Base-by-base conservation (phyloP, 2,329 filamentous ascomycete species). In the Diaporthe sp. region DNA sequence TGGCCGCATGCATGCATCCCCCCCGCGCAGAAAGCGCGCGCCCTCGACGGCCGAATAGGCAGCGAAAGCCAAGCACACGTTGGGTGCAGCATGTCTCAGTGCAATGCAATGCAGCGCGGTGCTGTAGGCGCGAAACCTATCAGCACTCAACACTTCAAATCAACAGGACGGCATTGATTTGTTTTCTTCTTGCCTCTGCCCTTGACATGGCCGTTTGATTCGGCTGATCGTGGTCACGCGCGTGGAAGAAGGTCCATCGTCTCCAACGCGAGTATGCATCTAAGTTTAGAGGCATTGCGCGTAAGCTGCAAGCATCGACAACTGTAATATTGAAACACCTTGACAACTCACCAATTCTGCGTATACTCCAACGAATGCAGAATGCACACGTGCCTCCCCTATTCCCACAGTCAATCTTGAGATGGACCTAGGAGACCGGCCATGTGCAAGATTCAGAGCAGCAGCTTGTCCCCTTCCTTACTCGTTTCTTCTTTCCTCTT, bases 81-180 rank as follows among this genome's bases (percentile, higher is more conserved):
- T 12, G 28, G n/a, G 63, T 22, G 44, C 44, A 51, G 63, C 63
- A 34, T 67, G 63, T 67, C 63, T 67, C 63, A 67, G 63, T 51
- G 42, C 28, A 44, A 67, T 67, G 42, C 44, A 67, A 51, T 67
- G 63, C 63, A 67, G 42, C 9, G 39, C 28, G 25, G 31, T 34
- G 57, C 57, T 47, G 25, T 65, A 28, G 42, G 17, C 15, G 28
- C 42, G 44, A 49, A n/a, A 37, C 63, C 31, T 67, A 51, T 51
- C 63, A 67, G 31, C 63, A 51, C 25, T 42, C 15, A 22, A 65
- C 39, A 31, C 15, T 42, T 44, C n/a, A 17, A 42, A 28, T 15
- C 61, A 44, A 63, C 39, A 44, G 7, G 9, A 65, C 42, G 60
- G 15, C 17, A 28, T 34, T 47, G 9, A 31, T 47, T 22, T 44